Evolutionary conservation across 176 grass and related monocot species (phyloP), one percentile per base, ranked within the genome.

Genomic region (Hyparrhenia diplandra): DNA sequence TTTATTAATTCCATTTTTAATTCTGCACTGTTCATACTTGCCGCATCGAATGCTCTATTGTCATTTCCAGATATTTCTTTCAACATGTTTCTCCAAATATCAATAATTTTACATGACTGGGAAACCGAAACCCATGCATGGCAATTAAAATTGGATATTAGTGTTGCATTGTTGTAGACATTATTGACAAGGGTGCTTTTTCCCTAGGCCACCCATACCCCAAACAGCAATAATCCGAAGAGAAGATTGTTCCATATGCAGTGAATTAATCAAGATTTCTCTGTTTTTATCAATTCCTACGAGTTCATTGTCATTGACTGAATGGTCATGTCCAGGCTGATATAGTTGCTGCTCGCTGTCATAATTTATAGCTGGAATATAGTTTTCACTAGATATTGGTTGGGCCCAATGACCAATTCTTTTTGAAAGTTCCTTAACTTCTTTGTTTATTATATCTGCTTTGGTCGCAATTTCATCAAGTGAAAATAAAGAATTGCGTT

Each of bases 171-270:
- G 4, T 73, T 69, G n/a, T 90, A 90, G 30, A 83, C 68, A 67
- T 80, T 61, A 17, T 72, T 61, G 5, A 92, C 87, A 59, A 92
- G 76, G n/a, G 90, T 81, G 24, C 80, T 87, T 80, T n/a, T 92
- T 89, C 0, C 87, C 90, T 1, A 87, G 27, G 3, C 90, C 87
- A 11, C 90, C 90, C 87, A 92, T 92, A 41, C 87, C 90, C 70
- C 80, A 84, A 8, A 92, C 76, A 32, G 83, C 61, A 67, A 89
- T 77, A 16, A 87, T 77, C 69, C 31, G n/a, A 0, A 76, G 34
- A 23, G 32, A 18, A 18, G 13, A 0, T 35, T 80, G 59, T 41
- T 84, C 37, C 21, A 39, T 11, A 10, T 39, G 34, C 14, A 93
- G 21, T 47, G 71, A 87, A 1, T 75, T 6, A 47, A 57, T 52